These are phyloP conservation scores for Fragaria vesca DNA, from an alignment of 306 rosid species.

Conservation along the genomic window DNA sequence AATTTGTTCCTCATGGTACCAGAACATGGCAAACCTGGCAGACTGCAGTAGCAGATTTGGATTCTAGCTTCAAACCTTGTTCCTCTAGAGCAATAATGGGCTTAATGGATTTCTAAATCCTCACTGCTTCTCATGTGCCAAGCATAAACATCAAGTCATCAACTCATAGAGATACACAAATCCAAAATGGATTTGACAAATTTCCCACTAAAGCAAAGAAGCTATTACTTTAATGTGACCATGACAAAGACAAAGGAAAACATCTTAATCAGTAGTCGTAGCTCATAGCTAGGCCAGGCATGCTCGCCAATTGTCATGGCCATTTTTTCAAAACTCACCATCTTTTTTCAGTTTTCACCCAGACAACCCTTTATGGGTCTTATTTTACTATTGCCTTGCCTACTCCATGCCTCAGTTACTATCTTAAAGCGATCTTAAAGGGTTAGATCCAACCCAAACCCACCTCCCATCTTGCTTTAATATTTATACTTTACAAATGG, in stretches of 20 bases:
- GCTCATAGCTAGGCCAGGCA: not conserved
- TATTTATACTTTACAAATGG: not conserved
- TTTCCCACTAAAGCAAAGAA: not conserved
- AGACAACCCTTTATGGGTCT: not conserved
- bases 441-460: not conserved
- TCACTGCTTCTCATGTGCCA: not conserved
- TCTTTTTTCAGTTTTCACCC: not conserved
- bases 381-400: not conserved
- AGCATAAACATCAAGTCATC: not conserved
- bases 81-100: not conserved
- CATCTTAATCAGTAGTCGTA: not conserved
- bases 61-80: not conserved
- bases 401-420: not conserved
- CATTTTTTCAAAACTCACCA: not conserved
- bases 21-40: not conserved
- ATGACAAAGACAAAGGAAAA: not conserved
- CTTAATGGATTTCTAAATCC: not conserved
- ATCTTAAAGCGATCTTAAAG: not conserved
- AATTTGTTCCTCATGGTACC: not conserved
- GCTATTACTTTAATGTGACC: not conserved
- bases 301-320: conserved; percentile 10
- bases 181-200: not conserved
- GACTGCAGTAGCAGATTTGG: not conserved
- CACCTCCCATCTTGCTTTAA: not conserved
- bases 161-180: not conserved